Evolutionary conservation across 139 green algal genomes (phyloP), one percentile per base, ranked within the genome.

Genomic region (Gonium pectorale): DNA sequence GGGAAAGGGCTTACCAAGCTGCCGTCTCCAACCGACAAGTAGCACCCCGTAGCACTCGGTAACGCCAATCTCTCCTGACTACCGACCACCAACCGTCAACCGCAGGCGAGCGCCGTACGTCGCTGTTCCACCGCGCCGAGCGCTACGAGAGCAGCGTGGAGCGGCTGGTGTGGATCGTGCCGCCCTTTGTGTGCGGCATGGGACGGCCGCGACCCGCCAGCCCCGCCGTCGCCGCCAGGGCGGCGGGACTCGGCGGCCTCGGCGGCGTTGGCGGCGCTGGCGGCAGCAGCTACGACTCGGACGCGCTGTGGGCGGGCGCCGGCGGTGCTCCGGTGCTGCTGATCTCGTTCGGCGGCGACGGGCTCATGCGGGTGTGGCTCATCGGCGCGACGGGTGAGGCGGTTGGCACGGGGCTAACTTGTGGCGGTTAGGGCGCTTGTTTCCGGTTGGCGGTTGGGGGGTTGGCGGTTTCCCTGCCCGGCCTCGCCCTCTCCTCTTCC

Each of bases 301-400:
- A 46, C 17, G 49, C 22, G 9, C 0, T 26, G 0, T 13, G 15
- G 13, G 52, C 52, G 0, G 37, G 37, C 33, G 51, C 38, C 24
- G 52, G 46, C 46, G 35, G 52, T 35, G 33, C 52, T 60, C 88
- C 60, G 46, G 93, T 86, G 27, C 59, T 95, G 67, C 85, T 97
- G 74, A 43, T 95, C 33, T 95, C 90, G 0, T 86, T 80, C 56
- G 91, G 93, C 4, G 92, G 91, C 5, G 93, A 96, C 46, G 93
- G 93, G 7, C 66, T 90, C 31, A 88, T 97, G 66, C 90, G 92
- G 3, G 89, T 95, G 44, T 97, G 94, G 94, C 66, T 73, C 21
- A 86, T 96, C 24, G 80, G 62, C 24, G 78, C 70, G 17, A 83
- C 77, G 9, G 77, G 77, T 83, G 62, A 63, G 75, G n/a, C n/a